phyloP scores from a whole-genome alignment of 768 basidiomycete species.

The Xanthoconium purpureum region DNA sequence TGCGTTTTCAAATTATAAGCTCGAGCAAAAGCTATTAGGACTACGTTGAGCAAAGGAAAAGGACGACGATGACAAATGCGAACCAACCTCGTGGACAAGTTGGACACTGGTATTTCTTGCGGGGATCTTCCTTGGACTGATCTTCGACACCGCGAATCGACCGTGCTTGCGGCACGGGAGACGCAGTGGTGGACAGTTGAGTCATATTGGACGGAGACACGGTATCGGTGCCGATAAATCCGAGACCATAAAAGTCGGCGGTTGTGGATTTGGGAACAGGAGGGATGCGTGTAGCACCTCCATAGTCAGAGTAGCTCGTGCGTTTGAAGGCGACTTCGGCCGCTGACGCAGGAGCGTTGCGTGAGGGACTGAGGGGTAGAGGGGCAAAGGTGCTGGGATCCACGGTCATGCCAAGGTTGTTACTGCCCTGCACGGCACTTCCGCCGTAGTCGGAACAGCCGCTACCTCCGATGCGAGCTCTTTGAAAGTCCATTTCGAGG shows the following conservation, averaged over 20 bases:
- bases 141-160: constrained; percentile 42
- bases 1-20: constrained; percentile 96
- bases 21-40: constrained; percentile 72
- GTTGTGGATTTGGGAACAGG: constrained; percentile 48
- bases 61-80: background rate
- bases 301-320: constrained; percentile 68
- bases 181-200: constrained; percentile 45
- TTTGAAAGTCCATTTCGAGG: constrained; percentile 71
- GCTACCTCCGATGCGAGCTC: constrained; percentile 50
- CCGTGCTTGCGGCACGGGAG: constrained; percentile 37
- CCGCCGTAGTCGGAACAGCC: constrained; percentile 52
- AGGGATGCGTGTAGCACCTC: constrained; percentile 47
- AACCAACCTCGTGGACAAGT: constrained; percentile 67
- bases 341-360: constrained; percentile 42
- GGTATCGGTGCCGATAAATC: constrained; percentile 34
- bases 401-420: constrained; percentile 39
- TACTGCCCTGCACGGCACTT: constrained; percentile 36
- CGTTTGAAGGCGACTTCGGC: constrained; percentile 36
- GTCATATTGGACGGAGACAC: constrained; percentile 57
- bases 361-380: constrained; percentile 51
- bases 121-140: constrained; percentile 54
- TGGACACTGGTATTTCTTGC: constrained; percentile 76
- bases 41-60: constrained; percentile 1
- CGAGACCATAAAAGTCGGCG: constrained; percentile 44
- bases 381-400: constrained; percentile 60